Conservation (phyloP, 2,329 filamentous ascomycete species). For the Leptographium procerum region DNA sequence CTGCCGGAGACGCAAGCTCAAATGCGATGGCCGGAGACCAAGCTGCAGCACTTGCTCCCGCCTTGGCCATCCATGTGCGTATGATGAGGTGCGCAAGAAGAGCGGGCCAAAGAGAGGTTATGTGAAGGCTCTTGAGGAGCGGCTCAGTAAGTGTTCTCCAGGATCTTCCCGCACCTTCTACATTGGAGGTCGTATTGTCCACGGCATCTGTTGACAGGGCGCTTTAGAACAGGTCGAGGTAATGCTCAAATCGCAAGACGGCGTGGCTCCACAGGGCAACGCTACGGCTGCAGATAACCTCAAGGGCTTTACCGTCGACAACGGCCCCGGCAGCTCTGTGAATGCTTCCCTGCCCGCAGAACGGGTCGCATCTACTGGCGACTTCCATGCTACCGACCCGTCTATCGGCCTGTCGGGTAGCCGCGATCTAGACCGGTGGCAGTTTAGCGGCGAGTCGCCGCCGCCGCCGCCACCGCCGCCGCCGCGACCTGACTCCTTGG, state of each 20-base stretch:
- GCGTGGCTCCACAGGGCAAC: conserved; percentile 10
- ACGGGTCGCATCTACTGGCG: conserved; percentile 10
- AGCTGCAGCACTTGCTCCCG: conserved; percentile 81
- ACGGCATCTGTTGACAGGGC: background rate
- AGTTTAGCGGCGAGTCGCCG: conserved; percentile 38
- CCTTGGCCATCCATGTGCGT: conserved; percentile 77
- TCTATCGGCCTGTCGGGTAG: conserved; percentile 34
- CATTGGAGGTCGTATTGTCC: background rate
- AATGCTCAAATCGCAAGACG: conserved; percentile 68
- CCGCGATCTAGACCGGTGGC: conserved; percentile 43
- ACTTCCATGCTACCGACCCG: conserved; percentile 33
- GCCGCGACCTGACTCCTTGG: conserved; percentile 30
- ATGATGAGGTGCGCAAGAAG: conserved; percentile 88
- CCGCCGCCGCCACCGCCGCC: conserved; percentile 38
- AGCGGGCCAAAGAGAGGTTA: conserved; percentile 91
- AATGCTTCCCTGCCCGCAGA: background rate
- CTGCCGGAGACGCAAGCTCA: conserved; percentile 83
- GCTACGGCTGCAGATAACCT: conserved; percentile 23
- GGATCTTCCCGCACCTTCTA: conserved; percentile 11
- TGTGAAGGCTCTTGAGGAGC: conserved; percentile 85
- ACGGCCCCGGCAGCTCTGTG: background rate
- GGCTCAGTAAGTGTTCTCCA: conserved; percentile 57
- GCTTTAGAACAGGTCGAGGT: conserved; percentile 79
- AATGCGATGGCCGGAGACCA: conserved; percentile 75
- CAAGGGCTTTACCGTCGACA: background rate